These are phyloP conservation scores for Alternaria triticina DNA, from an alignment of 2,329 filamentous ascomycete species.

Conservation along the genomic window DNA sequence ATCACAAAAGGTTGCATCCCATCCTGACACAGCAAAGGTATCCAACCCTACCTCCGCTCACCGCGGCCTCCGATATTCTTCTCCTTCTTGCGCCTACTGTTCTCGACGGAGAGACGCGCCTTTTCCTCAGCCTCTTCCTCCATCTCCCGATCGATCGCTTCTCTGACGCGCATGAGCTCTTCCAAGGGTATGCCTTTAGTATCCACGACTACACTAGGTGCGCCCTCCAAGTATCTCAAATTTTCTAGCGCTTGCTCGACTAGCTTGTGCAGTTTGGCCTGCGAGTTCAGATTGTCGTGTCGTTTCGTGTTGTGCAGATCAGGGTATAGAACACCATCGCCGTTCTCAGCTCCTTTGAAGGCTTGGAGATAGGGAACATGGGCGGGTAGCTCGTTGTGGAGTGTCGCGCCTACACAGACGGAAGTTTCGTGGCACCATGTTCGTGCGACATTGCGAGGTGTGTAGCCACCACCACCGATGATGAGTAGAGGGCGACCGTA, in stretches of 20 bases:
- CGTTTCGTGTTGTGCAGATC: conserved; percentile 78
- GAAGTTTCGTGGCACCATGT: conserved; percentile 97
- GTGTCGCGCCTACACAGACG: conserved; percentile 78
- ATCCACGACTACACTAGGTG: conserved; percentile 78
- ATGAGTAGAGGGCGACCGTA: conserved; percentile 83
- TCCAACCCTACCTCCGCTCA: conserved; percentile 42
- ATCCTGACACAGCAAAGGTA: neutral
- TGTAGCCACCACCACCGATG: conserved; percentile 95
- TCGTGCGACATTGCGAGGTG: conserved; percentile 91
- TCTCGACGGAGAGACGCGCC: conserved; percentile 64
- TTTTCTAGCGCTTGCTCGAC: conserved; percentile 83
- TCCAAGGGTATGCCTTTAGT: conserved; percentile 81
- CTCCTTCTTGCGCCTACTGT: conserved; percentile 50
- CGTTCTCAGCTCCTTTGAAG: conserved; percentile 79
- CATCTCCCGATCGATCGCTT: conserved; percentile 71
- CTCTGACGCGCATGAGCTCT: conserved; percentile 59
- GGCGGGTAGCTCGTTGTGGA: conserved; percentile 75
- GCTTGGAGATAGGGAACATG: conserved; percentile 87
- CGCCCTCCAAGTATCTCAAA: conserved; percentile 80
- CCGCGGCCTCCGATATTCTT: conserved; percentile 54
- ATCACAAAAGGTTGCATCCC: neutral
- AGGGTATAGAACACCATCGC: conserved; percentile 75
- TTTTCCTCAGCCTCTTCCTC: conserved; percentile 69
- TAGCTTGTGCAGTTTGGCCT: conserved; percentile 76
- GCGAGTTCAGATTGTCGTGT: conserved; percentile 78